Base-by-base conservation (phyloP, 2,329 filamentous ascomycete genomes). In the Diplodia corticola region DNA sequence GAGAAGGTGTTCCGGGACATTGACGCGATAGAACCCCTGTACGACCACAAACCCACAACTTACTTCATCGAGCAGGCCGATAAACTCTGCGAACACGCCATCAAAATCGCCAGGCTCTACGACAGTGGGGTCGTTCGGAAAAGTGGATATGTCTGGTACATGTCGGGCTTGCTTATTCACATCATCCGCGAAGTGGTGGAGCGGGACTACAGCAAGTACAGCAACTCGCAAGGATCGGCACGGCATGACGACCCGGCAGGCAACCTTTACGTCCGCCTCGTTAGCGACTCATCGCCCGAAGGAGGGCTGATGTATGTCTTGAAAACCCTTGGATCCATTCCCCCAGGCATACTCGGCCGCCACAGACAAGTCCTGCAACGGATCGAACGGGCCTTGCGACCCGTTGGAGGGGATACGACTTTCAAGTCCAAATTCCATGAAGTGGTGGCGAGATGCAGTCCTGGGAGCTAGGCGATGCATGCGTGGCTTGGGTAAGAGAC, bases 161-260 rank as follows among this genome's bases (percentile, higher is more conserved):
- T 75, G n/a, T 73, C 72, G 9, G 72, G 71, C 37, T 70, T 74
- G 12, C 68, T 78, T 15, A 68, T 78, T 28, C 71, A 63, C 4
- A 76, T 78, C 33, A 70, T 79, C 13, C 72, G 76, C 33, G 70
- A 70, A 2, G 76, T 78, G 33, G 71, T 72, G 2, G 68, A 72
- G 20, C 72, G 75, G 50, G 76, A 78, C 55, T 67, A 69, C 35
- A 71, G 78, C 63, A 72, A 73, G 6, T 77, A 78, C 63, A 71
- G 24, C 50, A 69, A 40, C 12, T 40, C 24, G 15, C 33, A n/a
- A 63, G 70, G 37, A 75, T 72, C 37, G 70, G 73, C 2, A 77
- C 73, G 75, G 26, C 10, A 24, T 28, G 49, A 22, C 6, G 1
- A 12, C 17, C 10, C 28, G 24, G 26, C 44, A 3, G 49, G 44